phyloP scores from a whole-genome alignment of 2,329 filamentous ascomycete genomes.

The Beauveria bassiana region DNA sequence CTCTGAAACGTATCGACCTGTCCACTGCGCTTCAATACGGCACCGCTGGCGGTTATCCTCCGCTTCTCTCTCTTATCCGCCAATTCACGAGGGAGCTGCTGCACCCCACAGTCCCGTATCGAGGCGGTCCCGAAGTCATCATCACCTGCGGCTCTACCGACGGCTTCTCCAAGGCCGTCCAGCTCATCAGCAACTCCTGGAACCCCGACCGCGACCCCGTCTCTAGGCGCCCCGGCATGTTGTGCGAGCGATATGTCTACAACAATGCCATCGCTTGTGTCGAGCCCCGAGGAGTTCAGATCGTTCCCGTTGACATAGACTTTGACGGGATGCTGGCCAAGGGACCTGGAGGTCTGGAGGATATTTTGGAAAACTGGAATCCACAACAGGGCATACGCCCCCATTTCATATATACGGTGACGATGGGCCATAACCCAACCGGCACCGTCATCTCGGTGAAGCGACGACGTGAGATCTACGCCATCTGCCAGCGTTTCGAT shows the following conservation, averaged over 20 bases:
- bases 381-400: constrained; percentile 63
- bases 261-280: constrained; percentile 65
- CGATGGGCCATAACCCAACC: constrained; percentile 81
- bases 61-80: constrained; percentile 68
- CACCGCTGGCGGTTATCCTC: constrained; percentile 71
- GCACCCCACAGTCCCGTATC: constrained; percentile 76
- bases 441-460: constrained; percentile 65
- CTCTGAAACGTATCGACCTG: constrained; percentile 67
- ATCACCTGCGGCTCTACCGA: constrained; percentile 80
- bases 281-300: constrained; percentile 60
- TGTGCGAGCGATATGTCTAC: constrained; percentile 77
- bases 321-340: constrained; percentile 68
- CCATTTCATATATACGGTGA: constrained; percentile 83
- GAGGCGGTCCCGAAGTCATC: constrained; percentile 66
- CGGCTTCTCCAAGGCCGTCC: constrained; percentile 70
- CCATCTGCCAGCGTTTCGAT: constrained; percentile 73
- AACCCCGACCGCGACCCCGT: constrained; percentile 58
- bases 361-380: constrained; percentile 81
- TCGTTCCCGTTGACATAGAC: constrained; percentile 69
- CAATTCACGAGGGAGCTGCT: constrained; percentile 70
- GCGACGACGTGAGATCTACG: constrained; percentile 72
- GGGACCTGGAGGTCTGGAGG: constrained; percentile 65
- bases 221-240: constrained; percentile 62
- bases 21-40: constrained; percentile 82
- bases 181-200: constrained; percentile 72